Evolutionary conservation across 306 rosid species (phyloP).

Genomic region (Carpinus fangiana): DNA sequence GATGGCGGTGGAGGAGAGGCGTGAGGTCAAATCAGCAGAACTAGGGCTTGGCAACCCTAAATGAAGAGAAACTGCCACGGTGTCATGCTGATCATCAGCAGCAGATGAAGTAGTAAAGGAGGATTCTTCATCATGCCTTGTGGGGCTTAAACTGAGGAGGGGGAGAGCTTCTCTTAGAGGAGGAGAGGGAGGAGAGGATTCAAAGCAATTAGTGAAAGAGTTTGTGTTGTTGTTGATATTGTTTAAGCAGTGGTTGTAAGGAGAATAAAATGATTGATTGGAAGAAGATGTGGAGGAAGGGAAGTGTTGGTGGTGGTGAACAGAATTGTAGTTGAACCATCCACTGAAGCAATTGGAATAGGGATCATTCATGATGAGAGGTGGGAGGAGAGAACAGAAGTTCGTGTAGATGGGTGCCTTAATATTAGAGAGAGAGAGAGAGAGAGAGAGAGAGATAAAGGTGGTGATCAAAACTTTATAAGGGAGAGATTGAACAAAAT

Average conservation of each 20-base stretch:
- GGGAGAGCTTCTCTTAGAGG: slow-evolving; percentile 72
- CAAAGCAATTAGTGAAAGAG: slow-evolving; percentile 18
- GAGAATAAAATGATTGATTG: slow-evolving; percentile 36
- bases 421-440: slow-evolving; percentile 21
- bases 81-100: neutral
- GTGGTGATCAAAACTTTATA: slow-evolving; percentile 36
- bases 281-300: slow-evolving; percentile 43
- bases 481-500: slow-evolving; percentile 43
- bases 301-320: slow-evolving; percentile 3
- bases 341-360: slow-evolving; percentile 48
- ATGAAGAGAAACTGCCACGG: slow-evolving; percentile 78
- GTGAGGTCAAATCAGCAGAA: slow-evolving; percentile 56
- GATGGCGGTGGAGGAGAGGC: slow-evolving; percentile 47
- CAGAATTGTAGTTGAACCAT: slow-evolving; percentile 58
- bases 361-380: slow-evolving; percentile 67
- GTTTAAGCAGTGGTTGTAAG: slow-evolving; percentile 29
- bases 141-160: slow-evolving; percentile 63
- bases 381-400: slow-evolving; percentile 8
- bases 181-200: slow-evolving; percentile 47
- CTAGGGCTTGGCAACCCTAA: slow-evolving; percentile 71
- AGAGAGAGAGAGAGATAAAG: slow-evolving; percentile 38
- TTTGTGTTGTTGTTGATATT: slow-evolving; percentile 12
- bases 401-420: slow-evolving; percentile 44
- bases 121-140: slow-evolving; percentile 45
- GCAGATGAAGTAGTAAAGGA: slow-evolving; percentile 18